Percentiles rank a stretch among this genome's conserved stretches.
phyloP scores from a whole-genome alignment of 2,329 filamentous ascomycete species.

The Ophiobolus disseminans region DNA sequence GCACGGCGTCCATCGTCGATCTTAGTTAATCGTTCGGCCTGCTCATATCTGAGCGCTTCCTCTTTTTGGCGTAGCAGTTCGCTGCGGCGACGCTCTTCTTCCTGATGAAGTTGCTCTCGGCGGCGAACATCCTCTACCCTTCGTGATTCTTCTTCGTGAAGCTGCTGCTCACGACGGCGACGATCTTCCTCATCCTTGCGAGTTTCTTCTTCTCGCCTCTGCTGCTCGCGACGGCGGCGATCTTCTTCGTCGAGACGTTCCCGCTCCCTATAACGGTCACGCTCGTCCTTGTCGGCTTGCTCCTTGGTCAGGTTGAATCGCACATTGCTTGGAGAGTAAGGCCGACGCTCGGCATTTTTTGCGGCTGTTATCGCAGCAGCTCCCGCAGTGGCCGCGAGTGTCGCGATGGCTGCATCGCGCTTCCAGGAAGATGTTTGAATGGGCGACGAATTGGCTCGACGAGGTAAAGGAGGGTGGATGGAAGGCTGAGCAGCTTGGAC shows the following conservation, averaged over 20 bases:
- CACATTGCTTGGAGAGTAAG: conserved; percentile 55
- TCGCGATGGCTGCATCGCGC: conserved; percentile 54
- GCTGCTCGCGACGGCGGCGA: conserved; percentile 25
- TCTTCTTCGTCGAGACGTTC: conserved; percentile 36
- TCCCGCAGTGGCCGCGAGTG: conserved; percentile 52
- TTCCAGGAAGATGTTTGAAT: conserved; percentile 49
- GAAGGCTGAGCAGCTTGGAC: conserved; percentile 29
- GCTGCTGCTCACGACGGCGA: conserved; percentile 29
- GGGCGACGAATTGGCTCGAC: conserved; percentile 58
- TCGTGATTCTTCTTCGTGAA: conserved; percentile 25
- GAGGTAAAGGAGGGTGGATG: conserved; percentile 32
- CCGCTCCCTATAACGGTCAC: conserved; percentile 45
- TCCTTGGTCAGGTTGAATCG: conserved; percentile 66
- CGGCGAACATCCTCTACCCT: conserved; percentile 27
- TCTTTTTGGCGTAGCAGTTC: conserved; percentile 39
- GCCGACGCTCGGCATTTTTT: conserved; percentile 29
- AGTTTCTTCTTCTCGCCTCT: conserved; percentile 30
- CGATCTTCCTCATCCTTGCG: conserved; percentile 37
- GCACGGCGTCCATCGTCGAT: conserved; percentile 36
- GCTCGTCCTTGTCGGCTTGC: conserved; percentile 59
- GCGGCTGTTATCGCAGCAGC: conserved; percentile 48
- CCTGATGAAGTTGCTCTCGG: conserved; percentile 26
- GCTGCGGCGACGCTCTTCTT: conserved; percentile 25
- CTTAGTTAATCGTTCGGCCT: conserved; percentile 36
- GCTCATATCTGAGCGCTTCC: conserved; percentile 35